Percentiles rank a stretch among this genome's conserved stretches.
Evolutionary conservation across 495 filamentous ascomycete species (phyloP).

Genomic region (Amniculicola lignicola): DNA sequence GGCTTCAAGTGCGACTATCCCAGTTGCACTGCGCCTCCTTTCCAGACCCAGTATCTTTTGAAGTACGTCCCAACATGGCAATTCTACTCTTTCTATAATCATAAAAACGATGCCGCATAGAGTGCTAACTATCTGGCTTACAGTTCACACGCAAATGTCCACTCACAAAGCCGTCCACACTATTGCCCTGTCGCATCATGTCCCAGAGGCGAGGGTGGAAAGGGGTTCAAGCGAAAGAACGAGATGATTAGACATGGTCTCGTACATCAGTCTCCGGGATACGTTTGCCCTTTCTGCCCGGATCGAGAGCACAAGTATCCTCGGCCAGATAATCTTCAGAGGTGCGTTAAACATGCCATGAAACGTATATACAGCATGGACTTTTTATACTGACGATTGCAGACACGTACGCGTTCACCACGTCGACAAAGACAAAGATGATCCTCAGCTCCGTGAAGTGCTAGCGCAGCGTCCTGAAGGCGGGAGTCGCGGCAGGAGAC

Average conservation of each 20-base stretch:
- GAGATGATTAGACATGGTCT: slow-evolving; percentile 98
- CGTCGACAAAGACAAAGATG: slow-evolving; percentile 80
- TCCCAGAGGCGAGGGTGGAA: slow-evolving; percentile 74
- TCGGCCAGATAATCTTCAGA: slow-evolving; percentile 93
- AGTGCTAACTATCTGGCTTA: neutral
- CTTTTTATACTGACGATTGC: neutral
- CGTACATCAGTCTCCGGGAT: slow-evolving; percentile 92
- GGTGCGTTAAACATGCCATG: slow-evolving; percentile 53
- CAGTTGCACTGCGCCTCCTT: slow-evolving; percentile 78
- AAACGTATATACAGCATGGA: neutral
- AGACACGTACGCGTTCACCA: slow-evolving; percentile 91
- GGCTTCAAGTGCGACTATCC: slow-evolving; percentile 63
- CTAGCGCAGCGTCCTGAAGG: slow-evolving; percentile 81
- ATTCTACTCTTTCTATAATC: too few species aligned
- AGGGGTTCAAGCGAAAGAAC: slow-evolving; percentile 97
- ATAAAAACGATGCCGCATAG: too few species aligned
- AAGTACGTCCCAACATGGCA: slow-evolving; percentile 57
- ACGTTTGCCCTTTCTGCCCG: slow-evolving; percentile 94
- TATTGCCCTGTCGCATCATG: slow-evolving; percentile 84
- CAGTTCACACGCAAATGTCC: slow-evolving; percentile 97
- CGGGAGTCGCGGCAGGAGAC: slow-evolving; percentile 74
- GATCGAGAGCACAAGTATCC: slow-evolving; percentile 97
- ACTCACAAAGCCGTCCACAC: slow-evolving; percentile 84
- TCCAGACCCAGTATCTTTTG: slow-evolving; percentile 85
- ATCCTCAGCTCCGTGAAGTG: slow-evolving; percentile 72